phyloP scores from a whole-genome alignment of 352 stramenopile species.

The Achlya hypogyna region DNA sequence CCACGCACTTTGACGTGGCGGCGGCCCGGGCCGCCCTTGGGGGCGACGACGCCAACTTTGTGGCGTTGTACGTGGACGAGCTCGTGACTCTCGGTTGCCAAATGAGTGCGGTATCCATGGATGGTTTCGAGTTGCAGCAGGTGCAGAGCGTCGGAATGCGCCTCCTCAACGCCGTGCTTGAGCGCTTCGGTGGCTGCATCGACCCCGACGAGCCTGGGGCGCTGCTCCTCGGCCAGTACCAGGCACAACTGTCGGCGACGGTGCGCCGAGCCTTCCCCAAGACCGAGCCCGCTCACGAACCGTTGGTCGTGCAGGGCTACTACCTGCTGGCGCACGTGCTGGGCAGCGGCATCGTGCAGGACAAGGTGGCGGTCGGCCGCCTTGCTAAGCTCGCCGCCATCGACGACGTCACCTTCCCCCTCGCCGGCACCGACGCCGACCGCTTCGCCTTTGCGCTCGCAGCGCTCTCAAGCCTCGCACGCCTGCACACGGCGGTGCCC shows the following conservation, averaged over 20 bases:
- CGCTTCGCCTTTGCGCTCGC: slow-evolving; percentile 4
- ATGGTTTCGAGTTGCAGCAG: slow-evolving; percentile 63
- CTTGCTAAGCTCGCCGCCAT: slow-evolving; percentile 1
- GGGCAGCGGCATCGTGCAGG: slow-evolving; percentile 9
- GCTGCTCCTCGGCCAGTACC: slow-evolving; percentile 69
- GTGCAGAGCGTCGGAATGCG: slow-evolving; percentile 65
- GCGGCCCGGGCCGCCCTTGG: slow-evolving; percentile 28
- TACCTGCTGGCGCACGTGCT: slow-evolving; percentile 5
- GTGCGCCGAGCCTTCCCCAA: slow-evolving; percentile 58
- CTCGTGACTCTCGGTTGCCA: slow-evolving; percentile 79
- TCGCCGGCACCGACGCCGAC: neutral
- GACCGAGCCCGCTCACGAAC: slow-evolving; percentile 36
- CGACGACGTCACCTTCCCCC: neutral
- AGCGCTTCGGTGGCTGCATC: slow-evolving; percentile 39
- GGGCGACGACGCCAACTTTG: slow-evolving; percentile 39
- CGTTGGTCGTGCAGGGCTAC: slow-evolving; percentile 47
- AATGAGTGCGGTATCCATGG: slow-evolving; percentile 52
- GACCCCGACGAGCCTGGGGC: slow-evolving; percentile 52
- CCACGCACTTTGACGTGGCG: slow-evolving; percentile 64
- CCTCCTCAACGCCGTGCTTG: slow-evolving; percentile 55
- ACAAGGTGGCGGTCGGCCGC: neutral
- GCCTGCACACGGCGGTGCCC: neutral
- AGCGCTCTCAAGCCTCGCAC: slow-evolving; percentile 4
- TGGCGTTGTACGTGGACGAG: slow-evolving; percentile 84
- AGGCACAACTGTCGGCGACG: slow-evolving; percentile 72